Evolutionary conservation across 2,329 filamentous ascomycete species (phyloP).

Genomic region (Arthrinium puccinioides): DNA sequence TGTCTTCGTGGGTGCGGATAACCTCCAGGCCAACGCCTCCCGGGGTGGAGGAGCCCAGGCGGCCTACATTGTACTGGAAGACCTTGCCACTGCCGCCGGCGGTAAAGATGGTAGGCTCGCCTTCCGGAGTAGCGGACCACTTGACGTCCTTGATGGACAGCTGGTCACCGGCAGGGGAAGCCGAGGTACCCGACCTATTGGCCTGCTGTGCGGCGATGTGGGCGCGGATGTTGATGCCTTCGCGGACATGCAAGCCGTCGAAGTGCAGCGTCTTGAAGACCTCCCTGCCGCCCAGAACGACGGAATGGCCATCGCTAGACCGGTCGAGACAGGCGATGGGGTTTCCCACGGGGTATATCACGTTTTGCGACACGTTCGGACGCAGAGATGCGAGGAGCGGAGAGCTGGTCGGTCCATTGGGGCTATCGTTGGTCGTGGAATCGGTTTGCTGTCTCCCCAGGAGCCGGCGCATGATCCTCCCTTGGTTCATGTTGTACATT

Average conservation of each 20-base stretch:
- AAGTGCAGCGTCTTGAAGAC: constrained; percentile 54
- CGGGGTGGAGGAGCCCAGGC: constrained; percentile 34
- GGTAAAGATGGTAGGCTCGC: constrained; percentile 49
- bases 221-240: constrained; percentile 51
- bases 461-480: constrained; percentile 53
- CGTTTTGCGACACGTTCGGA: constrained; percentile 48
- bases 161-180: constrained; percentile 42
- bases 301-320: constrained; percentile 47
- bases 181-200: constrained; percentile 29
- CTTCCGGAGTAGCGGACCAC: constrained; percentile 38
- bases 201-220: constrained; percentile 44
- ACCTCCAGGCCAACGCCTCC: constrained; percentile 41
- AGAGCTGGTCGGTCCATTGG: constrained; percentile 36
- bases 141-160: constrained; percentile 58
- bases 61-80: constrained; percentile 54
- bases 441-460: constrained; percentile 46
- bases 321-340: constrained; percentile 53
- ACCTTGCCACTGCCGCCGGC: constrained; percentile 59
- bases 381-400: constrained; percentile 37
- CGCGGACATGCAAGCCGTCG: constrained; percentile 44
- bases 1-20: constrained; percentile 53
- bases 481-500: constrained; percentile 44
- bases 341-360: constrained; percentile 40
- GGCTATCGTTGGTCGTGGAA: constrained; percentile 35
- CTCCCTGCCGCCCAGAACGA: constrained; percentile 51